Evolutionary conservation across 345 rosid genomes (phyloP).

Genomic region (Alliaria petiolata): DNA sequence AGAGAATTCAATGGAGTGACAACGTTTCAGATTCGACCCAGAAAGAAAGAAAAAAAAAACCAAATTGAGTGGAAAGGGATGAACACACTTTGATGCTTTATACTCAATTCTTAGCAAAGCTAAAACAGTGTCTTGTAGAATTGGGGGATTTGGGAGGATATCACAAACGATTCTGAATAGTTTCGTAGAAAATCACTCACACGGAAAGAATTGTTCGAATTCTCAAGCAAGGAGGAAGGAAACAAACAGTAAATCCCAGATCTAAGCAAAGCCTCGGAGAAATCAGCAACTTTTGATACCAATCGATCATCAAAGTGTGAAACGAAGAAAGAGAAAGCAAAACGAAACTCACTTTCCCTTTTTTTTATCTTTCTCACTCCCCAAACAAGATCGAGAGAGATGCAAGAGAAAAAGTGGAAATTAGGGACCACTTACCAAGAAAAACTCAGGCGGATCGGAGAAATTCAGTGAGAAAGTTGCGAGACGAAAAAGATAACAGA

Average conservation of each 20-base stretch:
- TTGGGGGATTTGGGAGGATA: neutral
- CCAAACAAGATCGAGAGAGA: conserved; percentile 5
- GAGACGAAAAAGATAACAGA: neutral
- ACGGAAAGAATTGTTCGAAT: conserved; percentile 5
- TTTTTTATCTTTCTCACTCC: conserved; percentile 2
- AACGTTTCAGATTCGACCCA: neutral
- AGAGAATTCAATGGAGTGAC: neutral
- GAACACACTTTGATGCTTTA: neutral
- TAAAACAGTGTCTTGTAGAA: conserved; percentile 6
- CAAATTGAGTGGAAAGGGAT: no score
- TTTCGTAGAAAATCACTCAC: neutral
- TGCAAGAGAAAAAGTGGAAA: neutral
- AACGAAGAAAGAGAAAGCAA: conserved; percentile 7
- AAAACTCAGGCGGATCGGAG: conserved; percentile 24
- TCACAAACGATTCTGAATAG: conserved; percentile 1
- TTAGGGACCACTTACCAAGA: conserved; percentile 31
- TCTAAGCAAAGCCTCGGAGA: neutral
- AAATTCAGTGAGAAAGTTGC: conserved; percentile 4
- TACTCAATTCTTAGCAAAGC: conserved; percentile 2
- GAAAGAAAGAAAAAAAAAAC: neutral
- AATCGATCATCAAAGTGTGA: neutral
- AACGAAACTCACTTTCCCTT: conserved; percentile 26
- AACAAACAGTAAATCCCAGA: conserved; percentile 5
- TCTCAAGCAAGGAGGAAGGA: neutral
- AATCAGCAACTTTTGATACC: neutral